A percentile compares a stretch with the other conserved stretches of the same genome.
phyloP scores from a whole-genome alignment of 1,284 basidiomycete species.

The Cerioporus squamosus region DNA sequence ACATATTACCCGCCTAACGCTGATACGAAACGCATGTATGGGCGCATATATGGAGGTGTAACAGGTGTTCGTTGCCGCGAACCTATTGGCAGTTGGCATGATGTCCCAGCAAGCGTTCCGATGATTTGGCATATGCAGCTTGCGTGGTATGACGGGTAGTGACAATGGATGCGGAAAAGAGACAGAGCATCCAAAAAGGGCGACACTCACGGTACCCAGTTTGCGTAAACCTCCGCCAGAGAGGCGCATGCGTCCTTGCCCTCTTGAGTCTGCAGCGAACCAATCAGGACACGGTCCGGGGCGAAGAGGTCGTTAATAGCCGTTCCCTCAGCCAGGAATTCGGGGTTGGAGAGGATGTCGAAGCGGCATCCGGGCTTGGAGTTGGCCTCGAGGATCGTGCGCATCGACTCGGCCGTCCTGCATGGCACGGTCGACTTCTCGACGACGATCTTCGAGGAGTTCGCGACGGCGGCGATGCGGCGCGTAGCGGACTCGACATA shows the following conservation, averaged over 20 bases:
- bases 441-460: conserved; percentile 95
- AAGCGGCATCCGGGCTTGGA: conserved; percentile 90
- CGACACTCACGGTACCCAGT: conserved; percentile 92
- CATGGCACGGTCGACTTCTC: conserved; percentile 99
- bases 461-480: conserved; percentile 91
- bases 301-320: conserved; percentile 88
- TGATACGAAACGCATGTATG: too few relatives aligned
- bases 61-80: too few relatives aligned
- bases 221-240: conserved; percentile 84
- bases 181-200: too few relatives aligned
- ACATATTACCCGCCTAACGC: too few relatives aligned
- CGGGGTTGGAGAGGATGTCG: conserved; percentile 99
- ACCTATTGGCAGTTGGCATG: too few relatives aligned
- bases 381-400: conserved; percentile 98
- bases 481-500: conserved; percentile 97
- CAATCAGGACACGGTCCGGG: conserved; percentile 97
- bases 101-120: too few relatives aligned
- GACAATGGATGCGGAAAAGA: too few relatives aligned
- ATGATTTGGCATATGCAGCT: too few relatives aligned
- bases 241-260: conserved; percentile 83
- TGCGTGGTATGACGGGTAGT: too few relatives aligned
- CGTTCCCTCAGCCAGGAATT: conserved; percentile 98
- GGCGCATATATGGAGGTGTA: too few relatives aligned
- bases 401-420: conserved; percentile 98
- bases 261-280: conserved; percentile 88